phyloP scores from a whole-genome alignment of 257 asterid genomes.

The Capsicum rhomboideum region DNA sequence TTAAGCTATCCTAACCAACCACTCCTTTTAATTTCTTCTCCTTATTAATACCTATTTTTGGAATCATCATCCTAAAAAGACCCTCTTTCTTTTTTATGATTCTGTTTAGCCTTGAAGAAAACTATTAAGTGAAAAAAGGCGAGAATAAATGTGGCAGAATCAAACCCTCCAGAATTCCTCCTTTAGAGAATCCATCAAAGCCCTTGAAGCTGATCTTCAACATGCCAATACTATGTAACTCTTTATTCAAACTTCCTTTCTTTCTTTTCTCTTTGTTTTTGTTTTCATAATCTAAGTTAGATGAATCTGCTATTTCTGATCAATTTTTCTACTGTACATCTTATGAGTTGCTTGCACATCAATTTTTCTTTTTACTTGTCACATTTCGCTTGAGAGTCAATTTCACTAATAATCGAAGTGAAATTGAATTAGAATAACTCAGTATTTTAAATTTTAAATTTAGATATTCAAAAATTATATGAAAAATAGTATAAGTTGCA shows the following conservation, averaged over 20 bases:
- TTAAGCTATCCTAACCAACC: constrained; percentile 17
- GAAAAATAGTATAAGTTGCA: no score
- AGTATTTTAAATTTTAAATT: no score
- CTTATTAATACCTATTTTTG: neutral
- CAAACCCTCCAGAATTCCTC: constrained; percentile 27
- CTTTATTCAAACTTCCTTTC: neutral
- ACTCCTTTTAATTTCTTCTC: constrained; percentile 7
- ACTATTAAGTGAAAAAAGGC: neutral
- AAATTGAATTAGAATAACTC: no score
- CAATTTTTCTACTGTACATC: neutral
- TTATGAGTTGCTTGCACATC: constrained; percentile 8
- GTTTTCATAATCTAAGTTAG: neutral
- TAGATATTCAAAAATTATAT: no score
- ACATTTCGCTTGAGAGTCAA: no score
- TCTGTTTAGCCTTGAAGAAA: neutral
- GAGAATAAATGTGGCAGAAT: constrained; percentile 42
- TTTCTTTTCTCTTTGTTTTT: neutral
- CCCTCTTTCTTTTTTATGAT: neutral
- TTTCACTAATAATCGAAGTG: no score
- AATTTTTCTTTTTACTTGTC: neutral
- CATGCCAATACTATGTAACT: constrained; percentile 68
- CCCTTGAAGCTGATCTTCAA: constrained; percentile 63
- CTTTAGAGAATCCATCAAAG: constrained; percentile 50
- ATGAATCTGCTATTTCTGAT: neutral
- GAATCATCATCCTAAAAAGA: constrained; percentile 4